Percentiles rank a stretch among this genome's conserved stretches.
phyloP scores from a whole-genome alignment of 805 yeast species.

The Isabelozyma heimii region DNA sequence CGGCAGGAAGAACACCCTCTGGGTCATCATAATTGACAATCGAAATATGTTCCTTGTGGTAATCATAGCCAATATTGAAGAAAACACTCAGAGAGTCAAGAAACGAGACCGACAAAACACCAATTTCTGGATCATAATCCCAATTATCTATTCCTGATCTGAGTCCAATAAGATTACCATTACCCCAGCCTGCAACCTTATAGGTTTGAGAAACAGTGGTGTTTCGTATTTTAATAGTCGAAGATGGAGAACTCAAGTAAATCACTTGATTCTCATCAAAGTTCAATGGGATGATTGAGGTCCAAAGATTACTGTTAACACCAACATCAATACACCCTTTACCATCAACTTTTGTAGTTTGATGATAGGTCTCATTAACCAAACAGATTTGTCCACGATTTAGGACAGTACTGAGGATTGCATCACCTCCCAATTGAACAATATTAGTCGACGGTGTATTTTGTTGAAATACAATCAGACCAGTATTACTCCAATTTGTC shows the following conservation, averaged over 20 bases:
- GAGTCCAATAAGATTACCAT: conserved; percentile 16
- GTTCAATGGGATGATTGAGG: conserved; percentile 10
- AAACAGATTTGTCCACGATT: conserved; percentile 28
- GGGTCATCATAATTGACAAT: too few species aligned
- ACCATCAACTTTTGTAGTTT: conserved; percentile 19
- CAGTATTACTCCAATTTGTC: conserved; percentile 12
- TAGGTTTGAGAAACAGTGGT: conserved; percentile 11
- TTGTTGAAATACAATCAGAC: conserved; percentile 4
- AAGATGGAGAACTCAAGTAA: conserved; percentile 13
- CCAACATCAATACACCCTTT: conserved; percentile 24
- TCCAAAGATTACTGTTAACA: conserved; percentile 9
- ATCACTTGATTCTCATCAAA: conserved; percentile 13
- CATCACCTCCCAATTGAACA: conserved; percentile 6
- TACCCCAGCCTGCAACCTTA: conserved; percentile 23
- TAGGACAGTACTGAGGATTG: conserved; percentile 10
- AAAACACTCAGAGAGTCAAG: not conserved
- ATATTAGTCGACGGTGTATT: not conserved
- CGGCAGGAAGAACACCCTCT: too few species aligned
- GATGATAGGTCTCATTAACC: conserved; percentile 16
- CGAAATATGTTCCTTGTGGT: conserved; percentile 10
- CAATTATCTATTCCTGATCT: not conserved
- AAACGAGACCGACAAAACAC: conserved; percentile 9
- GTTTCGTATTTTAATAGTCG: conserved; percentile 14
- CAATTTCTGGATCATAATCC: conserved; percentile 10
- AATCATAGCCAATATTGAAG: conserved; percentile 21